These are phyloP conservation scores for Rubia yunnanensis DNA, from an alignment of 257 asterid genomes.

Conservation along the genomic window DNA sequence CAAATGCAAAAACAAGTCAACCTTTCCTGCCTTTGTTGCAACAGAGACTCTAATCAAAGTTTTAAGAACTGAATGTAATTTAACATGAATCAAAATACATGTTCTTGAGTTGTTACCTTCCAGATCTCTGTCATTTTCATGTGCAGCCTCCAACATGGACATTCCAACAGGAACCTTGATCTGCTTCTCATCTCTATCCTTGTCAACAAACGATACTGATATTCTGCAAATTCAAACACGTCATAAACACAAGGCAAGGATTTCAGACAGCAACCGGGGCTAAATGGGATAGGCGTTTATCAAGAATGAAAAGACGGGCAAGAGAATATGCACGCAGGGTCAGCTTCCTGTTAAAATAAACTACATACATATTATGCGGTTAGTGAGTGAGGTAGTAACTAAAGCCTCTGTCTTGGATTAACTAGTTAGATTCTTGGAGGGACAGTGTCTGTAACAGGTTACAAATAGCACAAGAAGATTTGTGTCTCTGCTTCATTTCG, in stretches of 20 bases:
- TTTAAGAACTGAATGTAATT: background rate
- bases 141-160: slow-evolving; percentile 95
- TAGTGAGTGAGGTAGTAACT: too few species aligned
- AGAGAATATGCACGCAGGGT: too few species aligned
- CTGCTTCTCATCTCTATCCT: slow-evolving; percentile 75
- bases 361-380: too few species aligned
- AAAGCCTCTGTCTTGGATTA: background rate
- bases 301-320: background rate
- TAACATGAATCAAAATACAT: background rate
- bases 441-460: background rate
- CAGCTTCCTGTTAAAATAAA: background rate
- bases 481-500: too few species aligned
- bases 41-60: background rate
- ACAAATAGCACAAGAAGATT: too few species aligned
- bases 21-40: background rate
- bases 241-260: background rate
- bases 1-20: background rate
- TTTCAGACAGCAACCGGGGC: background rate
- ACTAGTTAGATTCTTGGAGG: background rate
- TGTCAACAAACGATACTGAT: slow-evolving; percentile 69
- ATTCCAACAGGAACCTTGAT: slow-evolving; percentile 76
- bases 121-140: slow-evolving; percentile 79
- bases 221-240: slow-evolving; percentile 40
- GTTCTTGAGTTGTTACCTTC: slow-evolving; percentile 46
- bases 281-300: background rate